A percentile compares a stretch with the other conserved stretches of the same genome.
These are phyloP conservation scores for Mucor ambiguus DNA, from an alignment of 371 early-diverging fungal genomes.

Conservation along the genomic window DNA sequence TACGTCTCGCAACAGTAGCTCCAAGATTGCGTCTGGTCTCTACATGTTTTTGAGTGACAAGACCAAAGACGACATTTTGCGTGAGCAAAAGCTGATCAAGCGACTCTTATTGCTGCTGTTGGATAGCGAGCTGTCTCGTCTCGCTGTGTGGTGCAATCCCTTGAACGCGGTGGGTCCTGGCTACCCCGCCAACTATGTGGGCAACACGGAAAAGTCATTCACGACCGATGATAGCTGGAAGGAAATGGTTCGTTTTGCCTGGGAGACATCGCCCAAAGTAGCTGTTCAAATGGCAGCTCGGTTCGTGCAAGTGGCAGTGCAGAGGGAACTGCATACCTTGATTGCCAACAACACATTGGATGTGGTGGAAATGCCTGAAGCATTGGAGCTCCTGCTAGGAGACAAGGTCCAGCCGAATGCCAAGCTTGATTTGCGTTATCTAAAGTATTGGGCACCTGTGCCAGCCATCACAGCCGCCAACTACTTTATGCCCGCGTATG, in stretches of 20 bases:
- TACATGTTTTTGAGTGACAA: conserved; percentile 51
- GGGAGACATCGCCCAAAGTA: conserved; percentile 77
- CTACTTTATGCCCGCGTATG: conserved; percentile 70
- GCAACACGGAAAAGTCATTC: conserved; percentile 52
- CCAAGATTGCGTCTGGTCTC: conserved; percentile 40
- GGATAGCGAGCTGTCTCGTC: conserved; percentile 85
- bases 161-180: conserved; percentile 53
- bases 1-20: conserved; percentile 40
- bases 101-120: conserved; percentile 76
- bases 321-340: conserved; percentile 68
- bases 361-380: conserved; percentile 76
- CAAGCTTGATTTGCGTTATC: conserved; percentile 55
- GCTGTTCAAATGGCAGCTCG: conserved; percentile 79
- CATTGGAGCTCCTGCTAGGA: conserved; percentile 69
- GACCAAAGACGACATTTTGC: conserved; percentile 34
- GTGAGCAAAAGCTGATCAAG: conserved; percentile 25
- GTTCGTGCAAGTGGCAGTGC: conserved; percentile 69
- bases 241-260: conserved; percentile 75
- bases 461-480: conserved; percentile 91
- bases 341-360: conserved; percentile 68
- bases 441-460: conserved; percentile 91
- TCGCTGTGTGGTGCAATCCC: conserved; percentile 84
- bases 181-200: conserved; percentile 40
- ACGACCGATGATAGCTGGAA: conserved; percentile 70
- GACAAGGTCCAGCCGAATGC: conserved; percentile 45